Base-by-base conservation (phyloP, 345 rosid species). In the Ailanthus altissimus region DNA sequence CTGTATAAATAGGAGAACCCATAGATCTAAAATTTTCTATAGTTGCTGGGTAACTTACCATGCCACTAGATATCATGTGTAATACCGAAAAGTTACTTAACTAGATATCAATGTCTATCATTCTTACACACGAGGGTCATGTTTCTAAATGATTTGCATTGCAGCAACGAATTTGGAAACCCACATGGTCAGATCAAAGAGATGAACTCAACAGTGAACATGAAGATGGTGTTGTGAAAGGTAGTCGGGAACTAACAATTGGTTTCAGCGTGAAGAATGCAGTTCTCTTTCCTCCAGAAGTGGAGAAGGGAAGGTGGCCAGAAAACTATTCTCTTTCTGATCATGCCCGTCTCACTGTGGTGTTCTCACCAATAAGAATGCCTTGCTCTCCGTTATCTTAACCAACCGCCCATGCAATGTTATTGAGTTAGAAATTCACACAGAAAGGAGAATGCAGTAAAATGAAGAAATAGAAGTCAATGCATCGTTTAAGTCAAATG, bases 141-240 rank as follows among this genome's bases (percentile, higher is more conserved):
- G 68, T n/a, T 67, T 42, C 56, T 18, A 49, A 50, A 66, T 70
- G 3, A 45, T 0, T 83, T 79, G 50, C 60, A 65, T 50, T 84
- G 89, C 93, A 90, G 97, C 91, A 87, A 78, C 86, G 89, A 82
- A 93, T 95, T 54, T 93, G 99, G 97, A 89, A 89, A 74, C 78
- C 89, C 11, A 68, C 81, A 36, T 81, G 90, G 83, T 84, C 87
- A 54, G 93, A 87, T 67, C 85, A 83, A 67, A 81, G 84, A 71
- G 89, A 85, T 46, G 87, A 84, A 74, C 75, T 62, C 14, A 50
- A 65, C 23, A 51, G 67, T 18, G 79, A 77, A 36, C 78, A 50
- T 64, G 73, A 50, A 70, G 86, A 85, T 1, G 76, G 77, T 28
- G 79, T 54, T 69, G 73, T 65, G 2, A 81, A 82, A 77, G 82